A percentile compares a stretch with the other conserved stretches of the same genome.
Conservation (phyloP, 1,284 basidiomycete species). For the Ustilago shanxiensis region DNA sequence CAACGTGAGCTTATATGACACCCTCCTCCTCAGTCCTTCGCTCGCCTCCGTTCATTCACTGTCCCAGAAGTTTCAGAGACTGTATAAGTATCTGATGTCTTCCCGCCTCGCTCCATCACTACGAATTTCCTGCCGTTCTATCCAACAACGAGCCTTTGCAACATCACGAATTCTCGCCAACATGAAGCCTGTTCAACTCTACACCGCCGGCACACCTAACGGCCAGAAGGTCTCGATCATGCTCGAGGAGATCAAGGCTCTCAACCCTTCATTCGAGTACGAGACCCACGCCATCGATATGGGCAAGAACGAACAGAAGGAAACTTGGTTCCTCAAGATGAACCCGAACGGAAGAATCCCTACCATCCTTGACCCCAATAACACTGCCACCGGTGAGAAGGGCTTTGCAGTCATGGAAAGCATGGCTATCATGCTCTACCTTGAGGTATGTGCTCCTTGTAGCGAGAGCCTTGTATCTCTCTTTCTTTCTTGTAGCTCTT, state of each 20-base stretch:
- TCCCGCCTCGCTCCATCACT: not conserved
- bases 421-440: conserved; percentile 58
- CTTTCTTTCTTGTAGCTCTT: not conserved
- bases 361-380: conserved; percentile 55
- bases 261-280: conserved; percentile 56
- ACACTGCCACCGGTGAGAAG: conserved; percentile 29
- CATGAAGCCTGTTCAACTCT: conserved; percentile 57
- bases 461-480: too few relatives aligned
- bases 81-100: conserved; percentile 79
- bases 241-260: conserved; percentile 78
- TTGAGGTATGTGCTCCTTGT: conserved; percentile 27
- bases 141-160: conserved; percentile 3
- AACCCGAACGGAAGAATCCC: conserved; percentile 67
- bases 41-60: conserved; percentile 79
- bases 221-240: conserved; percentile 99
- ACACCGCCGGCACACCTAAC: conserved; percentile 70
- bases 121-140: not conserved
- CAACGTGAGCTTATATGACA: conserved; percentile 1
- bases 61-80: conserved; percentile 83
- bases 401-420: conserved; percentile 55
- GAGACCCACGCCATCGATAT: conserved; percentile 80
- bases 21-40: not conserved
- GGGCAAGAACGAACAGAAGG: conserved; percentile 76
- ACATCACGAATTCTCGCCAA: conserved; percentile 13
- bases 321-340: conserved; percentile 61